Evolutionary conservation across 2,329 filamentous ascomycete genomes (phyloP).

Genomic region (Aureobasidium sp.): DNA sequence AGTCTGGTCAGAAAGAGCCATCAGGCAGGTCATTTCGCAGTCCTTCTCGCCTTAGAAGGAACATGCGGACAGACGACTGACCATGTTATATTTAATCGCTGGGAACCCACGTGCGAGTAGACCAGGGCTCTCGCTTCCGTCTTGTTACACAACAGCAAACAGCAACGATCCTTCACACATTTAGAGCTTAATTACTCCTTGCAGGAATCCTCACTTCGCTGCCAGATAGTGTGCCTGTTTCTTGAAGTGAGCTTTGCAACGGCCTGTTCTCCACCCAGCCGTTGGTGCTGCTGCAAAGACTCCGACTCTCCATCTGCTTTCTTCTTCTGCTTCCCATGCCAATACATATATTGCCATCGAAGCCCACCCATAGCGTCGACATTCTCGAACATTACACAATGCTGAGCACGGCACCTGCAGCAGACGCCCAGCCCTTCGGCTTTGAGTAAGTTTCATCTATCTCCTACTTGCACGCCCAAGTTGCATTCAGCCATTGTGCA

Average conservation of each 20-base stretch:
- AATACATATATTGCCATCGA: conserved; percentile 10
- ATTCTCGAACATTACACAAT: conserved; percentile 12
- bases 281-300: not conserved
- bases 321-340: conserved; percentile 1
- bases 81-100: conserved; percentile 9
- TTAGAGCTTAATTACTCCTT: conserved; percentile 2
- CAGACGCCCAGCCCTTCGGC: conserved; percentile 1
- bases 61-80: not conserved
- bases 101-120: not conserved
- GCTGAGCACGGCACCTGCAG: conserved; percentile 3
- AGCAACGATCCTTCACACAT: conserved; percentile 2
- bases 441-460: conserved; percentile 12
- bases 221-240: not conserved
- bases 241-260: conserved; percentile 12
- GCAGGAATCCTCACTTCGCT: conserved; percentile 5
- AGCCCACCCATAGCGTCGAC: not conserved
- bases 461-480: not conserved
- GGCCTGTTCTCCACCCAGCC: conserved; percentile 7
- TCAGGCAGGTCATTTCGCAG: not conserved
- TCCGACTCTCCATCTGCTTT: not conserved
- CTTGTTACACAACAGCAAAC: conserved; percentile 9
- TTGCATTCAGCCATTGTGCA: not conserved
- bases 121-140: not conserved
- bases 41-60: not conserved
- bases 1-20: not conserved